These are phyloP conservation scores for Heliamphora pulchella DNA, from an alignment of 179 eudicot species.

Conservation along the genomic window DNA sequence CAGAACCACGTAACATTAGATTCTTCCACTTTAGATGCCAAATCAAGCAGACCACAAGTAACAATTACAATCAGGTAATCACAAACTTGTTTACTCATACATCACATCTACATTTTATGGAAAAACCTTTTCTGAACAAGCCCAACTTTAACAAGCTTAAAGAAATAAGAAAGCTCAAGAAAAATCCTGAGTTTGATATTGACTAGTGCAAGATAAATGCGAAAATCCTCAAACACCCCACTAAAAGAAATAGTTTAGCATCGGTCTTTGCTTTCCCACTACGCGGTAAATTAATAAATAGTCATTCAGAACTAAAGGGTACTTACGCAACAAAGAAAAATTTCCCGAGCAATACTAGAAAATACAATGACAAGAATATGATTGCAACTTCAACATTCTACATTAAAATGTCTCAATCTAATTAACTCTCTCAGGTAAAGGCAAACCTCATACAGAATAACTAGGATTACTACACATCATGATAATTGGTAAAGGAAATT, in stretches of 20 bases:
- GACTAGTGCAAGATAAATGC: not conserved
- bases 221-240: not conserved
- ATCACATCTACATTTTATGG: not conserved
- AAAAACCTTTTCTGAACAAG: not conserved
- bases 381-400: not conserved
- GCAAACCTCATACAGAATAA: not conserved
- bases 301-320: not conserved
- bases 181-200: not conserved
- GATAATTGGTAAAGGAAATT: not conserved
- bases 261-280: too few relatives aligned
- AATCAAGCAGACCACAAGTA: not conserved
- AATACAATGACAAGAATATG: not conserved
- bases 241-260: not conserved
- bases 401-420: slow-evolving; percentile 1
- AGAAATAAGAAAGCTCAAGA: not conserved
- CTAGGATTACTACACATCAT: not conserved
- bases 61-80: not conserved
- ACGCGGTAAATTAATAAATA: too few relatives aligned
- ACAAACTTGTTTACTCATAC: not conserved
- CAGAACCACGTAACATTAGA: slow-evolving; percentile 6
- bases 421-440: not conserved
- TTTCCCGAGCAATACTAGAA: not conserved
- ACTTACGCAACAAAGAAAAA: not conserved
- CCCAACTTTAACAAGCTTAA: not conserved
- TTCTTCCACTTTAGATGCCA: not conserved